A percentile compares a stretch with the other conserved stretches of the same genome.
Conservation (phyloP, 108 stramenopile species). For the Poteriospumella lacustris region DNA sequence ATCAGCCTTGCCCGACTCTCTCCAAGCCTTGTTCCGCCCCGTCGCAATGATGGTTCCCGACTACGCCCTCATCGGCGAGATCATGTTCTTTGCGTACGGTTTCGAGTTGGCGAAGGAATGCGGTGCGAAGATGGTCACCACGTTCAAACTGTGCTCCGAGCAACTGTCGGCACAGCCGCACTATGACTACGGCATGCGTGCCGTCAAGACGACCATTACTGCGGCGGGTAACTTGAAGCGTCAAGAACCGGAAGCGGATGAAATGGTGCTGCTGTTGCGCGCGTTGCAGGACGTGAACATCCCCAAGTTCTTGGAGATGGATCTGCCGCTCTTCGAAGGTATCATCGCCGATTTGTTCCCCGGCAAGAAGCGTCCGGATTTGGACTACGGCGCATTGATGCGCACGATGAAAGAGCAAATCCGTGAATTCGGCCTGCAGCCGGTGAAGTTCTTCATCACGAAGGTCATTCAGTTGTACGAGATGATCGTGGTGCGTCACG, state of each 20-base stretch:
- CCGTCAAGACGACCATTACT: constrained; percentile 57
- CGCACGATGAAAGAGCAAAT: constrained; percentile 46
- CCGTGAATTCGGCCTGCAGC: constrained; percentile 42
- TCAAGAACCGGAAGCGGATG: constrained; percentile 48
- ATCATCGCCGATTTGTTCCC: constrained; percentile 64
- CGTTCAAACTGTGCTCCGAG: constrained; percentile 67
- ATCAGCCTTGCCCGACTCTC: constrained; percentile 39
- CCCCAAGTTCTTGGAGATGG: constrained; percentile 64
- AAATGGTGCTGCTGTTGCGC: constrained; percentile 46
- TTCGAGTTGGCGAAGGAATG: constrained; percentile 44
- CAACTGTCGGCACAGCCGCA: constrained; percentile 63
- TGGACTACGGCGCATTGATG: constrained; percentile 58
- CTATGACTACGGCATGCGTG: constrained; percentile 70
- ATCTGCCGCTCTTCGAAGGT: constrained; percentile 61
- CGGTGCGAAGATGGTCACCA: constrained; percentile 64
- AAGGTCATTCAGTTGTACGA: constrained; percentile 65
- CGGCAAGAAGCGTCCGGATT: constrained; percentile 51
- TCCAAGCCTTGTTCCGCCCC: constrained; percentile 60
- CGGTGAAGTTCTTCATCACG: constrained; percentile 42
- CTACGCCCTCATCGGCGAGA: constrained; percentile 68
- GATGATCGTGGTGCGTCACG: constrained; percentile 67
- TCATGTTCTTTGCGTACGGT: constrained; percentile 45
- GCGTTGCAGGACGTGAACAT: constrained; percentile 63
- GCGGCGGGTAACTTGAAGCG: constrained; percentile 57
- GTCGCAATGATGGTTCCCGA: constrained; percentile 73